Evolutionary conservation across 2,329 filamentous ascomycete genomes (phyloP).

Genomic region (Penicillium hordei): DNA sequence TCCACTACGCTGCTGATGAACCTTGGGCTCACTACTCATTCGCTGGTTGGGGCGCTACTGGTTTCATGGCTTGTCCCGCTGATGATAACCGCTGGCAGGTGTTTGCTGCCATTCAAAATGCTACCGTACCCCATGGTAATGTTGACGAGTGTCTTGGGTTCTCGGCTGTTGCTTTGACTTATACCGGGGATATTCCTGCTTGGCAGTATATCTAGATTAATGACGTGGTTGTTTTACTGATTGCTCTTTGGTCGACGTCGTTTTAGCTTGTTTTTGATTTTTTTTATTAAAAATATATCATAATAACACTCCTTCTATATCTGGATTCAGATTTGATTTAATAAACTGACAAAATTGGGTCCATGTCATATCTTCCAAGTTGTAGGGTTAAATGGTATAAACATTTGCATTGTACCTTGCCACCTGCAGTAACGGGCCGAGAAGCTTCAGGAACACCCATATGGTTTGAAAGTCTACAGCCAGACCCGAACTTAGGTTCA

Average conservation of each 20-base stretch:
- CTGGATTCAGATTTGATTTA: neutral
- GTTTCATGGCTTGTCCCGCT: constrained; percentile 48
- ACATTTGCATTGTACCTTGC: neutral
- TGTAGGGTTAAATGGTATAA: neutral
- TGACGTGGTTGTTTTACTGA: neutral
- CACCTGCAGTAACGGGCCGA: neutral
- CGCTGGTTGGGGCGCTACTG: constrained; percentile 37
- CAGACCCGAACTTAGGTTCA: neutral
- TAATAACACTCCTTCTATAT: neutral
- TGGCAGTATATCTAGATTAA: constrained; percentile 44
- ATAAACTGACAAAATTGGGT: neutral
- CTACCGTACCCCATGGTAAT: constrained; percentile 42
- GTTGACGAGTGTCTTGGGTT: constrained; percentile 43
- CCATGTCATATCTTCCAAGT: neutral
- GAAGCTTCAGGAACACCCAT: neutral
- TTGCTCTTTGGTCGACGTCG: neutral
- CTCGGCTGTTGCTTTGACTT: constrained; percentile 36
- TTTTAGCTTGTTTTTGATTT: neutral
- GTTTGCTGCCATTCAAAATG: constrained; percentile 42
- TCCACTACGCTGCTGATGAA: constrained; percentile 40
- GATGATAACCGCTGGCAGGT: constrained; percentile 41
- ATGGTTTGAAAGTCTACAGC: neutral
- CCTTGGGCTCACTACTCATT: constrained; percentile 34
- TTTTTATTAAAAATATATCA: neutral
- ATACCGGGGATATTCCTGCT: constrained; percentile 30